These are phyloP conservation scores for Diaporthe longicolla DNA, from an alignment of 2,329 filamentous ascomycete genomes.

Conservation along the genomic window DNA sequence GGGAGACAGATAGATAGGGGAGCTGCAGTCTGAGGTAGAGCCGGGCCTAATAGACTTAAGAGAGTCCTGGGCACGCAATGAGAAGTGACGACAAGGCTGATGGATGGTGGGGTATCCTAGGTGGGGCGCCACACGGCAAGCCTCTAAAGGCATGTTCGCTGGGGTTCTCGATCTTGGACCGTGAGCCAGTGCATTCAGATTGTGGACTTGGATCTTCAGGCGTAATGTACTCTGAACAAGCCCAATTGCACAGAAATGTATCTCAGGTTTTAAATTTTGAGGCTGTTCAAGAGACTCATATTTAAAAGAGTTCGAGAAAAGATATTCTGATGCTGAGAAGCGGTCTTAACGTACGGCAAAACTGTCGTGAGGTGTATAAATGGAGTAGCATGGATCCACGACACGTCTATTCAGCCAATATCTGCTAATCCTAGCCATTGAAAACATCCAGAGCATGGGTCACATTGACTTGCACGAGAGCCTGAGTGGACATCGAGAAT, in stretches of 20 bases:
- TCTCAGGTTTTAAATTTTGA: too few species aligned
- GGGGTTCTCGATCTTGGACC: background rate
- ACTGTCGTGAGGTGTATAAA: background rate
- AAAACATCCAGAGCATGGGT: background rate
- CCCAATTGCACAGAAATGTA: background rate
- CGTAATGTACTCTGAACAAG: background rate
- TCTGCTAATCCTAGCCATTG: background rate
- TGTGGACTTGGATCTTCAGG: background rate
- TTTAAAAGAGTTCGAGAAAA: background rate
- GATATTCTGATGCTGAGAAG: background rate
- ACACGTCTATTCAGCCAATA: too few species aligned
- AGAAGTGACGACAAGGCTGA: constrained; percentile 35
- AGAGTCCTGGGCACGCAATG: constrained; percentile 12
- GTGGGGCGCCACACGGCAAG: constrained; percentile 11
- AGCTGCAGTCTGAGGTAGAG: background rate
- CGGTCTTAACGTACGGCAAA: too few species aligned
- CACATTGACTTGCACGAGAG: background rate
- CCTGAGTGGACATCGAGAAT: background rate
- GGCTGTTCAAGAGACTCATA: too few species aligned
- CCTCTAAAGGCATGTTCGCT: background rate
- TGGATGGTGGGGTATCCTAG: constrained; percentile 19
- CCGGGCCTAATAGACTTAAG: background rate
- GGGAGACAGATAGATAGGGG: background rate
- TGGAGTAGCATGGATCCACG: too few species aligned
- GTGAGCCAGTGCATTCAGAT: background rate